A percentile compares a stretch with the other conserved stretches of the same genome.
These are phyloP conservation scores for Datura wrightii DNA, from an alignment of 257 asterid genomes.

Conservation along the genomic window DNA sequence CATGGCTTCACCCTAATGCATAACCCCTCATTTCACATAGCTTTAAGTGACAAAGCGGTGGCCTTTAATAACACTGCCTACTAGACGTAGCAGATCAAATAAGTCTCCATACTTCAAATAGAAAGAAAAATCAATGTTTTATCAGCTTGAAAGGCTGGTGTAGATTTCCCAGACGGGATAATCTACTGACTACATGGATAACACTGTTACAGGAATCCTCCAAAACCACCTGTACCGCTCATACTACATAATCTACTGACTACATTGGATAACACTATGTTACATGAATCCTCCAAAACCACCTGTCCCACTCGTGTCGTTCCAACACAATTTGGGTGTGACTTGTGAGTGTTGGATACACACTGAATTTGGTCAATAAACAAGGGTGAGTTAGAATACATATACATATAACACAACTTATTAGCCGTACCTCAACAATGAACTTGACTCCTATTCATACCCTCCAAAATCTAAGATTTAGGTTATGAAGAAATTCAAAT, in stretches of 20 bases:
- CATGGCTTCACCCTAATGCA: not conserved
- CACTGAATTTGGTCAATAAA: not conserved
- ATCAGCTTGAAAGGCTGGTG: slow-evolving; percentile 10
- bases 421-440: not conserved
- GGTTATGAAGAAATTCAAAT: slow-evolving; percentile 3
- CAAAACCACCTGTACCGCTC: not conserved
- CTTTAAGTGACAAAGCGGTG: not conserved
- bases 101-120: slow-evolving; percentile 12
- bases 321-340: not conserved
- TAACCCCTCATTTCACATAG: not conserved
- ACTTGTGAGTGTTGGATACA: not conserved
- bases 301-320: not conserved
- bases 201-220: not conserved
- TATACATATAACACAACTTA: not conserved
- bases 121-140: not conserved
- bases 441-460: slow-evolving; percentile 3
- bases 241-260: too few relatives aligned
- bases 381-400: not conserved
- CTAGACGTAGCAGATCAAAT: not conserved
- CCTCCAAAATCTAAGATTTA: not conserved
- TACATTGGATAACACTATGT: too few relatives aligned
- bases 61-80: not conserved
- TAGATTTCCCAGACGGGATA: not conserved
- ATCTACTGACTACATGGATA: not conserved
- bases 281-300: not conserved